Evolutionary conservation across 257 asterid genomes (phyloP).

Genomic region (Penstemon barbatus): DNA sequence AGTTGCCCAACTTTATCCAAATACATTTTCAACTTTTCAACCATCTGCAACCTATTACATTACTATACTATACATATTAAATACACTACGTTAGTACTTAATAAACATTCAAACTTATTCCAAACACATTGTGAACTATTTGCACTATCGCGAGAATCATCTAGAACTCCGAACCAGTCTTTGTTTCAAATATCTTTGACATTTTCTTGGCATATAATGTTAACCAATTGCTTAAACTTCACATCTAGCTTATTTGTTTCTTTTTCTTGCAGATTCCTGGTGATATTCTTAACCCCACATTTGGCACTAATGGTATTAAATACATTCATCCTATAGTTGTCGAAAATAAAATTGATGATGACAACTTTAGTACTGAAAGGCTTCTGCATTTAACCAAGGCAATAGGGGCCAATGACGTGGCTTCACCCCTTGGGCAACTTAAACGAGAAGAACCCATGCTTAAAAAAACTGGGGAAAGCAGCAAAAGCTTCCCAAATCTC

Average conservation of each 20-base stretch:
- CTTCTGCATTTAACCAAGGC: constrained; percentile 53
- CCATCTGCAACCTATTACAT: no score
- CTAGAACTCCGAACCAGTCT: no score
- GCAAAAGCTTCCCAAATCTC: constrained; percentile 43
- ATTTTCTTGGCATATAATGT: no score
- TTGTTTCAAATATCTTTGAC: no score
- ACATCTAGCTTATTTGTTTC: constrained; percentile 2
- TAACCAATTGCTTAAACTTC: no score
- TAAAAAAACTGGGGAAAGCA: constrained; percentile 36
- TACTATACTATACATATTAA: no score
- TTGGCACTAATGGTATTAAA: constrained; percentile 19
- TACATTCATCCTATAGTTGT: constrained; percentile 22
- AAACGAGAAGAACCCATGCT: constrained; percentile 42
- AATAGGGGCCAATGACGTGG: constrained; percentile 37
- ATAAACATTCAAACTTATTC: no score
- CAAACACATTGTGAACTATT: no score
- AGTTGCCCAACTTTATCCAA: no score
- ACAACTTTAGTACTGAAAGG: constrained; percentile 43
- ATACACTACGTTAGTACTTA: no score
- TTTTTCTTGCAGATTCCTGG: constrained; percentile 51
- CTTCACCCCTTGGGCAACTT: constrained; percentile 39
- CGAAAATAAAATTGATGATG: constrained; percentile 34
- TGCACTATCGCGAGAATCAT: no score
- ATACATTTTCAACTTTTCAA: no score
- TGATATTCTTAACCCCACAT: constrained; percentile 36